These are phyloP conservation scores for Phyllostachys edulis DNA, from an alignment of 176 grass and related monocot species.

Conservation along the genomic window DNA sequence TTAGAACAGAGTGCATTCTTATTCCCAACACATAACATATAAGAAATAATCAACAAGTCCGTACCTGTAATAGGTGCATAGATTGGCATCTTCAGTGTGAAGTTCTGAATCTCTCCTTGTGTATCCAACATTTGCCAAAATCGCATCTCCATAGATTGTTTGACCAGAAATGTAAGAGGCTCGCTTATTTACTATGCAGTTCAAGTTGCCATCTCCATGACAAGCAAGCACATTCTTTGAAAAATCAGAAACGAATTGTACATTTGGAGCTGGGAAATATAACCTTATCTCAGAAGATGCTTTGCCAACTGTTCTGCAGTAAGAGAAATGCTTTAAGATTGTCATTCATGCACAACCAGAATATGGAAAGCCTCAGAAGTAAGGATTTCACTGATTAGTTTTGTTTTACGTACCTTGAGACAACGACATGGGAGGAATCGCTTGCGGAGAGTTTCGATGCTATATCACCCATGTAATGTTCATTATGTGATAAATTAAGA, in stretches of 20 bases:
- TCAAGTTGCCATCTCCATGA: conserved; percentile 37
- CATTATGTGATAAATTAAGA: conserved; percentile 51
- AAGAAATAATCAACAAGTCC: conserved; percentile 33
- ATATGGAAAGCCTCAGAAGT: conserved; percentile 1
- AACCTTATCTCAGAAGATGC: conserved; percentile 87
- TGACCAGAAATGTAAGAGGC: conserved; percentile 89
- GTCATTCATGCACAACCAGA: conserved; percentile 5
- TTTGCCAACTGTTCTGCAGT: conserved; percentile 87
- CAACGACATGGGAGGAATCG: conserved; percentile 66
- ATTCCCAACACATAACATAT: neutral
- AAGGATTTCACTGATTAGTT: conserved; percentile 17
- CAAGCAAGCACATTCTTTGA: conserved; percentile 23
- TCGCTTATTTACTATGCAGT: conserved; percentile 54
- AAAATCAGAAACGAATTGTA: conserved; percentile 43
- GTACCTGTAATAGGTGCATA: conserved; percentile 82
- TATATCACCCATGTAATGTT: conserved; percentile 85
- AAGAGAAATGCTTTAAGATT: conserved; percentile 37
- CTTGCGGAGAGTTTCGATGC: conserved; percentile 53
- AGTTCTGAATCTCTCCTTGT: conserved; percentile 71
- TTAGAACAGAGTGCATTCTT: neutral
- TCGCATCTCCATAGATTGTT: conserved; percentile 83
- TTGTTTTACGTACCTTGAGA: conserved; percentile 62
- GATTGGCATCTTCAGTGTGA: conserved; percentile 65
- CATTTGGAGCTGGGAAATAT: conserved; percentile 65
- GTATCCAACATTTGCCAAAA: conserved; percentile 87